Base-by-base conservation (phyloP, 345 rosid genomes). In the Acer saccharum region DNA sequence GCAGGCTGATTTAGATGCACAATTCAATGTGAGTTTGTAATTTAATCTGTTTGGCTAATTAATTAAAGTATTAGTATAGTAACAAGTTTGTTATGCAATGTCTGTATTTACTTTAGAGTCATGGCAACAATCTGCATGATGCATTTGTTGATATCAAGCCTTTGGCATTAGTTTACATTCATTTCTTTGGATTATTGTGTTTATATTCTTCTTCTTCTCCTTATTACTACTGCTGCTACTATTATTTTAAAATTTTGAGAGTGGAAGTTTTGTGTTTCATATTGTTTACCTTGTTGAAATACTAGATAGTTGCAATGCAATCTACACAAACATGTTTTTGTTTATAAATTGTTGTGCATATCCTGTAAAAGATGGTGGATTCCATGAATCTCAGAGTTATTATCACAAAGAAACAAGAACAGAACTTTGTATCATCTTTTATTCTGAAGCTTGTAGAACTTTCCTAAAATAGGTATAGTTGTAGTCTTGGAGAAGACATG, bases 1-100 rank as follows among this genome's bases (percentile, higher is more conserved):
- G 9, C 99, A 97, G 84, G 98, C 98, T 69, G 99, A 97, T 84
- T 86, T 97, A 81, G 94, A 94, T 84, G 91, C 95, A 32, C 94
- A 89, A 72, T 93, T 97, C 85, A 86, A 88, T 79, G 99, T 97
- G 80, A 87, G 93, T 86, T 41, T 43, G 71, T 79, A 17, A 35
- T 78, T 60, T 68, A 8, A 16, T 35, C 18, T 54, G 0, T 55
- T 29, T 35, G 29, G 50, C 32, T 21, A 35, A 39, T 21, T 43
- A 10, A 35, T 16, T 65, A 11, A 35, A 14, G 7, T 10, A 13
- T 35, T 3, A 44, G 44, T 9, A 11, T 44, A n/a, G 9, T 61
- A 46, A 35, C 3, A 7, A 27, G 43, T 62, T 23, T 16, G 0
- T 39, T 44, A 25, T 23, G 12, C 35, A 35, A 29, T 3, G 6